phyloP scores from a whole-genome alignment of 2,329 filamentous ascomycete species.

The Alternaria dauci region DNA sequence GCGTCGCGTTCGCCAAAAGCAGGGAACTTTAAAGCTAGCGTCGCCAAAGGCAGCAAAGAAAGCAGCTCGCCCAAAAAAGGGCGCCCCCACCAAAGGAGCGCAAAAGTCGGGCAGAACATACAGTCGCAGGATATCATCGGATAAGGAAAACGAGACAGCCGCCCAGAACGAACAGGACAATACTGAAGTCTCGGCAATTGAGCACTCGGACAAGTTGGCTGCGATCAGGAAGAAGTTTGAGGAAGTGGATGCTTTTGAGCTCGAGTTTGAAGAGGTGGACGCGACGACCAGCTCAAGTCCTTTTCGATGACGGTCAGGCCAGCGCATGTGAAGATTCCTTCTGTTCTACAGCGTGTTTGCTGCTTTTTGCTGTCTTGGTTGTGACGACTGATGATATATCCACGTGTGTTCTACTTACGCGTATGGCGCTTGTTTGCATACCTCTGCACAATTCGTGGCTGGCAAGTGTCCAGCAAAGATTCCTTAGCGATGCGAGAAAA shows the following conservation, averaged over 20 bases:
- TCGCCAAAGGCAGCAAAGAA: slow-evolving; percentile 41
- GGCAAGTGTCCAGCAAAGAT: background rate
- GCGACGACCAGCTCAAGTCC: slow-evolving; percentile 52
- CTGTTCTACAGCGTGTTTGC: background rate
- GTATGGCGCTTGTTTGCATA: slow-evolving; percentile 11
- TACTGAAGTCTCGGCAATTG: slow-evolving; percentile 39
- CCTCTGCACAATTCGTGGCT: background rate
- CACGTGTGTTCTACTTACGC: background rate
- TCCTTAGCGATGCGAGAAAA: background rate
- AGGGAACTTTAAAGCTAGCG: slow-evolving; percentile 25
- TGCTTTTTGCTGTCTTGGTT: slow-evolving; percentile 1
- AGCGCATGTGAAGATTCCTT: background rate
- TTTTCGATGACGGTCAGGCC: slow-evolving; percentile 37
- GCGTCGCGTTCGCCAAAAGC: slow-evolving; percentile 30
- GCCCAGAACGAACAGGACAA: slow-evolving; percentile 36
- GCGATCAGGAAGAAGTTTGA: slow-evolving; percentile 58
- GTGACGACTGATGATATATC: slow-evolving; percentile 17
- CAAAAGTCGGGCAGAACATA: slow-evolving; percentile 44
- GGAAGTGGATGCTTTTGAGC: slow-evolving; percentile 60
- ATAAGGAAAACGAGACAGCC: slow-evolving; percentile 54
- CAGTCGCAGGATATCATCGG: slow-evolving; percentile 48
- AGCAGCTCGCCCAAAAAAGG: slow-evolving; percentile 33
- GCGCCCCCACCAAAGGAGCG: slow-evolving; percentile 23
- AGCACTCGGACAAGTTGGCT: slow-evolving; percentile 49
- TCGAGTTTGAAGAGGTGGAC: slow-evolving; percentile 61